These are phyloP conservation scores for Apostasia ramifera DNA, from an alignment of 106 monocot species.

Conservation along the genomic window DNA sequence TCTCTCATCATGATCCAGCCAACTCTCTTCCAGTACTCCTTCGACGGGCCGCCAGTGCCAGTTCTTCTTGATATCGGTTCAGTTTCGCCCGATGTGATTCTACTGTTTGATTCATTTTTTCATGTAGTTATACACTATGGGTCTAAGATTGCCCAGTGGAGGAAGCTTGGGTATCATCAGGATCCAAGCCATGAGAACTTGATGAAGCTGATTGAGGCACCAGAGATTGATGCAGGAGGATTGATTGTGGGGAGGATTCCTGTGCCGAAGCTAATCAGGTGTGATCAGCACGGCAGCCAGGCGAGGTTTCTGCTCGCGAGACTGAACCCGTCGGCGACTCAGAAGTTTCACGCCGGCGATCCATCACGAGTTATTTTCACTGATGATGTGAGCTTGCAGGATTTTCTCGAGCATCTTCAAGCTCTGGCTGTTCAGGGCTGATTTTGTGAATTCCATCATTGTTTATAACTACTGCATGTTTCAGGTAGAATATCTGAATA, in stretches of 20 bases:
- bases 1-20: constrained; percentile 96
- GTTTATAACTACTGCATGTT: too few relatives aligned
- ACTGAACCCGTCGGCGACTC: constrained; percentile 82
- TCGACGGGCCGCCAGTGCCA: constrained; percentile 85
- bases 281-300: constrained; percentile 93
- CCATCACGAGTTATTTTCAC: constrained; percentile 76
- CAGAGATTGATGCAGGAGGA: constrained; percentile 60
- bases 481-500: too few relatives aligned
- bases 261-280: constrained; percentile 70
- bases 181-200: constrained; percentile 81
- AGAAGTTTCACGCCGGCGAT: constrained; percentile 46
- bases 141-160: constrained; percentile 78
- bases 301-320: constrained; percentile 86
- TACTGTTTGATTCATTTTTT: constrained; percentile 92
- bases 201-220: constrained; percentile 77
- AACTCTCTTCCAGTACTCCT: constrained; percentile 85
- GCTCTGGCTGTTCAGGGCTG: constrained; percentile 79
- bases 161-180: constrained; percentile 59
- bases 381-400: constrained; percentile 91
- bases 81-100: constrained; percentile 61
- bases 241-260: constrained; percentile 67
- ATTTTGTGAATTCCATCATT: neutral
- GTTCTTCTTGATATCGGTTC: constrained; percentile 86
- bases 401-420: constrained; percentile 89
- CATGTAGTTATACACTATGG: constrained; percentile 89